Percentiles rank a stretch among this genome's conserved stretches.
These are phyloP conservation scores for Exophiala xenobiotica DNA, from an alignment of 2,329 filamentous ascomycete species.

Conservation along the genomic window DNA sequence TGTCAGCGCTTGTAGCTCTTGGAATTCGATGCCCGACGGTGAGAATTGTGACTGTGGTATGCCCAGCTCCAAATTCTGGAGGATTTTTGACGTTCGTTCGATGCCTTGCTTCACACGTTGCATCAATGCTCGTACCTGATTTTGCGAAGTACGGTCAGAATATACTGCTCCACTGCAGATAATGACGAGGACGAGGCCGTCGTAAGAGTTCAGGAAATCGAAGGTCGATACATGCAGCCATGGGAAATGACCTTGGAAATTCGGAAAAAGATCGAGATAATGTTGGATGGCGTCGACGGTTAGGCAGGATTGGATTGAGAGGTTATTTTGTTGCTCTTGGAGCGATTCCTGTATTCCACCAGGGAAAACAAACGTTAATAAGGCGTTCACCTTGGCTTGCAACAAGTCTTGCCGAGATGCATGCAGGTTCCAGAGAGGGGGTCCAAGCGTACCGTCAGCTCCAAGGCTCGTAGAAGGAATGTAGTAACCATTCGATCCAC, in stretches of 20 bases:
- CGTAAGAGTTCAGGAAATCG: conserved; percentile 63
- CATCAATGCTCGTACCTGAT: conserved; percentile 67
- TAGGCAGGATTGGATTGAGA: conserved; percentile 53
- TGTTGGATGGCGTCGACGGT: conserved; percentile 67
- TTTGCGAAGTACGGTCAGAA: conserved; percentile 60
- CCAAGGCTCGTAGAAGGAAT: conserved; percentile 47
- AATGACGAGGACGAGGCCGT: conserved; percentile 67
- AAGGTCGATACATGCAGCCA: conserved; percentile 72
- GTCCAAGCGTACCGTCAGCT: conserved; percentile 48
- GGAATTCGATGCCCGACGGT: conserved; percentile 42
- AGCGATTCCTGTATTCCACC: conserved; percentile 58
- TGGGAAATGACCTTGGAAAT: conserved; percentile 72
- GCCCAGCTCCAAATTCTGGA: conserved; percentile 25
- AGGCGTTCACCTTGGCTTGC: conserved; percentile 45
- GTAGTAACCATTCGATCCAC: conserved; percentile 49
- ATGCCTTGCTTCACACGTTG: conserved; percentile 56
- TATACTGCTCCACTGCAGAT: conserved; percentile 74
- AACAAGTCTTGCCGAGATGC: conserved; percentile 53
- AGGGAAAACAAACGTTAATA: conserved; percentile 58
- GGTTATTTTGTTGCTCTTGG: conserved; percentile 55
- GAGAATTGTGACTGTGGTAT: conserved; percentile 42
- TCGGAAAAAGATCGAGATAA: conserved; percentile 69
- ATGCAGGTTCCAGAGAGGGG: conserved; percentile 46
- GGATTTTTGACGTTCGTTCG: conserved; percentile 31
- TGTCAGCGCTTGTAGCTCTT: conserved; percentile 64